These are phyloP conservation scores for Corrigiola litoralis DNA, from an alignment of 179 eudicot species.

Conservation along the genomic window DNA sequence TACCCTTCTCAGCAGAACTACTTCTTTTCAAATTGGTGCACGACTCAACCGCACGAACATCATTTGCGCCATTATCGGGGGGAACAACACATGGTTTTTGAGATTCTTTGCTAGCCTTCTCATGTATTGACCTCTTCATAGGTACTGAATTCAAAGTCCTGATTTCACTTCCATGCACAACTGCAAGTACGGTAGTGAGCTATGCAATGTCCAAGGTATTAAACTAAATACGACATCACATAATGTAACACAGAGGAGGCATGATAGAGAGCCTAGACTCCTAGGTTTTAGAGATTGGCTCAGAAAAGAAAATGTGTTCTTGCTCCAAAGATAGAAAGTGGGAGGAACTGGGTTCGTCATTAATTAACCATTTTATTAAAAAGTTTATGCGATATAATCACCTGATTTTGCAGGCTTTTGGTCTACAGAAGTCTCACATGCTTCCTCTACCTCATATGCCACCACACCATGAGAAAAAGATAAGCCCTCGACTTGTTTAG, in stretches of 20 bases:
- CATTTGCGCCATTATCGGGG: not conserved
- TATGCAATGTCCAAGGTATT: too few species aligned
- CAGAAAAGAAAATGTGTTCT: too few species aligned
- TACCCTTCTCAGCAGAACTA: slow-evolving; percentile 29
- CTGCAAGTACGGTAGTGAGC: slow-evolving; percentile 1
- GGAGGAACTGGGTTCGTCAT: too few species aligned
- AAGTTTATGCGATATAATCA: too few species aligned
- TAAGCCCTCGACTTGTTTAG: slow-evolving; percentile 9
- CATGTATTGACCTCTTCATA: not conserved
- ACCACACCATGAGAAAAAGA: slow-evolving; percentile 21
- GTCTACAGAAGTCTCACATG: slow-evolving; percentile 25
- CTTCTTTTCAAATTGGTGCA: slow-evolving; percentile 23
- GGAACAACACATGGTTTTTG: not conserved
- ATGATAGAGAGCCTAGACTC: too few species aligned
- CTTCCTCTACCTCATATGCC: slow-evolving; percentile 27
- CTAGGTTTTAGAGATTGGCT: too few species aligned
- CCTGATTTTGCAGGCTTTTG: slow-evolving; percentile 22
- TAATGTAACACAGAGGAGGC: too few species aligned
- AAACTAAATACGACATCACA: too few species aligned
- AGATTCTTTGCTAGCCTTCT: not conserved
- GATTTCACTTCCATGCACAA: slow-evolving; percentile 4
- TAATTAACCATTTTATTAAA: too few species aligned
- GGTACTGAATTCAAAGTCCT: not conserved
- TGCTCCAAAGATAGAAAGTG: too few species aligned
- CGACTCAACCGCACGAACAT: slow-evolving; percentile 13